Conservation (phyloP, 257 asterid species). For the Capsicum baccatum region DNA sequence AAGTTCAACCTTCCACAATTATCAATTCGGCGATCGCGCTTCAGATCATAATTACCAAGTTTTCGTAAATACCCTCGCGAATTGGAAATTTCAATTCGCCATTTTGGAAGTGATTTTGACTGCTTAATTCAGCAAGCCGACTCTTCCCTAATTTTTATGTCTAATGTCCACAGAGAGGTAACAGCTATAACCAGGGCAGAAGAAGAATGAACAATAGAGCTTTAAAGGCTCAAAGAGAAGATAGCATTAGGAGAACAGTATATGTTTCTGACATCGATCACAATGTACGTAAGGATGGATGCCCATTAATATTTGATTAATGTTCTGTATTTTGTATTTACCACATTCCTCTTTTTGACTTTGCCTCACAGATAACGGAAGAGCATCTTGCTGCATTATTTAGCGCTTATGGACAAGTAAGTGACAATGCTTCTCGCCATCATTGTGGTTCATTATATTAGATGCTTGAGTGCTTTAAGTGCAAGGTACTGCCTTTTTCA, state of each 20-base stretch:
- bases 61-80: background rate
- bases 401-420: conserved; percentile 83
- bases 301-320: conserved; percentile 11
- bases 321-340: conserved; percentile 35
- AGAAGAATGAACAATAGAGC: conserved; percentile 72
- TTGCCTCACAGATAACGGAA: conserved; percentile 67
- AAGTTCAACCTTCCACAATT: conserved; percentile 18
- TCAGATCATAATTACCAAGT: background rate
- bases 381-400: conserved; percentile 90
- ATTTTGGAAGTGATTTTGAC: conserved; percentile 10
- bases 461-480: conserved; percentile 17
- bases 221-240: conserved; percentile 86
- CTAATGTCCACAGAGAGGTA: conserved; percentile 62
- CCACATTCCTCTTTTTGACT: conserved; percentile 33
- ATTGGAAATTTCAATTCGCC: background rate
- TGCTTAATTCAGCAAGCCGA: conserved; percentile 14
- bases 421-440: conserved; percentile 34
- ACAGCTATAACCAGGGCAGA: conserved; percentile 63
- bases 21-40: background rate
- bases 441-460: background rate
- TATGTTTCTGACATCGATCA: conserved; percentile 90
- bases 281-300: conserved; percentile 53
- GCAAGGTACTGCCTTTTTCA: background rate
- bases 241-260: conserved; percentile 85
- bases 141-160: background rate